Percentiles rank a stretch among this genome's conserved stretches.
These are phyloP conservation scores for Adansonia grandidieri DNA, from an alignment of 441 rosid species.

Conservation along the genomic window DNA sequence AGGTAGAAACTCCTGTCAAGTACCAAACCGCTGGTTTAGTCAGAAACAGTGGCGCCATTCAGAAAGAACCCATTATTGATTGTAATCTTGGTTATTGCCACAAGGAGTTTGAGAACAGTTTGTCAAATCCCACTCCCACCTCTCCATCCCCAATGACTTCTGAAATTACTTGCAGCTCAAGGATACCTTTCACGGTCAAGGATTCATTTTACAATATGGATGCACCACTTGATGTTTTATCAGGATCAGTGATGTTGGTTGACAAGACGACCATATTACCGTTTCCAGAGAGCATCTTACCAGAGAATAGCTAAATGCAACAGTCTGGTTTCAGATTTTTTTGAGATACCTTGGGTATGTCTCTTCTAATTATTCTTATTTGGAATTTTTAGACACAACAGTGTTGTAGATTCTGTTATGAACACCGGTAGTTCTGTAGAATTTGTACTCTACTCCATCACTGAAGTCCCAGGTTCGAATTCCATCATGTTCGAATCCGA, in stretches of 20 bases:
- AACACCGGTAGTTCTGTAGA: background rate
- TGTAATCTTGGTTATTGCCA: background rate
- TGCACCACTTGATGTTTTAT: constrained; percentile 24
- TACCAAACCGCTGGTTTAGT: constrained; percentile 33
- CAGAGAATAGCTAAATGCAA: constrained; percentile 25
- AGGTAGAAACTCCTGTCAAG: constrained; percentile 26
- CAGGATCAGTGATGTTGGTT: background rate
- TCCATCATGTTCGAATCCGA: background rate
- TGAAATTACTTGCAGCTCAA: constrained; percentile 11
- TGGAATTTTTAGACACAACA: constrained; percentile 7
- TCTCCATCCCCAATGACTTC: constrained; percentile 15
- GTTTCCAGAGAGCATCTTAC: constrained; percentile 18
- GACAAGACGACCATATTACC: constrained; percentile 30
- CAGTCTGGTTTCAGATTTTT: background rate
- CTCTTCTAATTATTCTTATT: constrained; percentile 17
- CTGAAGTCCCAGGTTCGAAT: background rate
- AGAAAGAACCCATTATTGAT: constrained; percentile 24
- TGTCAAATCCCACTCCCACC: constrained; percentile 18
- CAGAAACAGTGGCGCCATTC: constrained; percentile 26
- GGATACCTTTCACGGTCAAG: constrained; percentile 36
- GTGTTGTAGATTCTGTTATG: background rate
- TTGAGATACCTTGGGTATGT: background rate
- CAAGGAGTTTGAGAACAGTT: constrained; percentile 21
- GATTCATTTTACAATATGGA: constrained; percentile 34
- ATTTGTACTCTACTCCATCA: background rate